Evolutionary conservation across 2,329 filamentous ascomycete species (phyloP), one percentile per base, ranked within the genome.

Genomic region (Diaporthe citriasiana): DNA sequence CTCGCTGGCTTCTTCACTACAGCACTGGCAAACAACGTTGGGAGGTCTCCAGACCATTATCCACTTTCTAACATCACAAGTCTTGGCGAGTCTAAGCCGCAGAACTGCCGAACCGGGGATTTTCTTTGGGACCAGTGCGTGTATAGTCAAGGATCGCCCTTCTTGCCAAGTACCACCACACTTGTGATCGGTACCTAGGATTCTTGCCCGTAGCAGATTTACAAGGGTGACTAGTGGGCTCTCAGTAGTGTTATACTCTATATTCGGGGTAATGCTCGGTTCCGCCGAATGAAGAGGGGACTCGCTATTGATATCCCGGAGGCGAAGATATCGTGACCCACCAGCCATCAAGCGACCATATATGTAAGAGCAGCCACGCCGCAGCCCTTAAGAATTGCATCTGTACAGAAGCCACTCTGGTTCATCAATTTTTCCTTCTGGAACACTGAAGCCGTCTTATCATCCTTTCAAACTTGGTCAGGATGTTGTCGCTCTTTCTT

Each of bases 401-500:
- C 12, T 53, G 22, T 4, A 6, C 30, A 40, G 56, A 13, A 57
- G 19, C 22, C 33, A 57, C 10, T 40, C 55, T 38, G 33, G 3
- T 59, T 35, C 13, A 59, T 10, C 55, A 9, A n/a, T n/a, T n/a
- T n/a, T n/a, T 3, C n/a, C 55, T 38, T n/a, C 33, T 25, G 22
- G 22, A n/a, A n/a, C n/a, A n/a, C n/a, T n/a, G n/a, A n/a, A 59
- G 27, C 35, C 12, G 4, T 33, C 8, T 59, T 42, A 15, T 40
- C 56, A 59, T 59, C 13, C 56, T 40, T 27, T 59, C 33, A 12
- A 12, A n/a, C 12, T 25, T 59, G 13, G 4, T 40, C 33, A 59
- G 56, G 56, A 59, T 59, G 56, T 25, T 59, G 56, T 40, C 56
- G 42, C 56, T 59, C 56, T 10, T 59, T 59, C 12, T 59, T 9